A percentile compares a stretch with the other conserved stretches of the same genome.
Conservation (phyloP, 2,329 filamentous ascomycete species). For the Aquanectria penicillioides region DNA sequence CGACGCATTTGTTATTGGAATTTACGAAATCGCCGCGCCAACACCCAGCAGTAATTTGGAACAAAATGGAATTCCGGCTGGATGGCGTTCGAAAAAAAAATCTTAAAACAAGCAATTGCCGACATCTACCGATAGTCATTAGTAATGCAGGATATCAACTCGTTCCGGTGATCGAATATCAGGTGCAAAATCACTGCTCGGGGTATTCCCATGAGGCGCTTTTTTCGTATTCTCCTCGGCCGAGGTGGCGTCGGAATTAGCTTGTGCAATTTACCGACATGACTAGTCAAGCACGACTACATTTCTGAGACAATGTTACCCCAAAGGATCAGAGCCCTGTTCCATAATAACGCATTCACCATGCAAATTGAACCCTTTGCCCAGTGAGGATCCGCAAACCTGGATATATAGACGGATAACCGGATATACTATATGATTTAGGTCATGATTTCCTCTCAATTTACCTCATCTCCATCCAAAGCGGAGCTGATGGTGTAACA, state of each 20-base stretch:
- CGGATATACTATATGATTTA: neutral
- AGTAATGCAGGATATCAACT: neutral
- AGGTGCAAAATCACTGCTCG: neutral
- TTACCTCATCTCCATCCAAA: neutral
- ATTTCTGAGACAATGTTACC: conserved; percentile 3
- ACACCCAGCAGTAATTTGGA: too few relatives aligned
- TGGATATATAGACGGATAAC: conserved; percentile 3
- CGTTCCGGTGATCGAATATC: neutral
- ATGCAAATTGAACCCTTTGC: neutral
- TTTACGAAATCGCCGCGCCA: too few relatives aligned
- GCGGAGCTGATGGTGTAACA: neutral
- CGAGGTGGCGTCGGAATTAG: conserved; percentile 1
- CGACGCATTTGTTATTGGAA: too few relatives aligned
- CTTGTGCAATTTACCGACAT: neutral
- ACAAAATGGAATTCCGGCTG: too few relatives aligned
- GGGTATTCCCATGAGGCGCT: conserved; percentile 1
- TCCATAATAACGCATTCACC: too few relatives aligned
- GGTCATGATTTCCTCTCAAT: neutral
- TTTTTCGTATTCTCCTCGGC: neutral
- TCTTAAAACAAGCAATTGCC: neutral
- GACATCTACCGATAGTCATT: neutral
- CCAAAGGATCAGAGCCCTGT: neutral
- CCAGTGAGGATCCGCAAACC: neutral
- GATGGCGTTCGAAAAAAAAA: too few relatives aligned
- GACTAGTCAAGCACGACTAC: neutral